A percentile compares a stretch with the other conserved stretches of the same genome.
These are phyloP conservation scores for Actinomortierella wolfii DNA, from an alignment of 371 early-diverging fungal species.

Conservation along the genomic window DNA sequence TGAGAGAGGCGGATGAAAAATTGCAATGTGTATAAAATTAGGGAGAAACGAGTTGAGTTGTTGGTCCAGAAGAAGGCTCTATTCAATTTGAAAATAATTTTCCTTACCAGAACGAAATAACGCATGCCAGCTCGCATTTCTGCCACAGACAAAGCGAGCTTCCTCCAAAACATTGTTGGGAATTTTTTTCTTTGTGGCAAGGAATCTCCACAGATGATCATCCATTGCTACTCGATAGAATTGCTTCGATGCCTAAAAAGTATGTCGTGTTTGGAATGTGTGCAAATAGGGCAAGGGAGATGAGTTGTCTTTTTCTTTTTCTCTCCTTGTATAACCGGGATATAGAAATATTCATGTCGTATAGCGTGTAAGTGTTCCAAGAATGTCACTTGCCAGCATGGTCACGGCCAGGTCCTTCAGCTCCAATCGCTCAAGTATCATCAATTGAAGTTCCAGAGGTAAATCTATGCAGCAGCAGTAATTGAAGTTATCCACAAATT, in stretches of 20 bases:
- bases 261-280: too few relatives aligned
- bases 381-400: conserved; percentile 16
- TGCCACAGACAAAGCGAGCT: conserved; percentile 4
- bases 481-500: too few relatives aligned
- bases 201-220: conserved; percentile 27
- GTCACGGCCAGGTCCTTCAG: conserved; percentile 14
- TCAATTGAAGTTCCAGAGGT: conserved; percentile 27
- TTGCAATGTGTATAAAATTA: not conserved
- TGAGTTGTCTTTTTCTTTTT: too few relatives aligned
- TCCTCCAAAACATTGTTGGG: conserved; percentile 10
- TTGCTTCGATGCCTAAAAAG: conserved; percentile 18
- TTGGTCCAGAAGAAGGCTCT: too few relatives aligned
- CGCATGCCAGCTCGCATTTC: not conserved
- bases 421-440: conserved; percentile 15
- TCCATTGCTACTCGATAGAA: conserved; percentile 23
- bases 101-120: not conserved
- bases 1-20: not conserved
- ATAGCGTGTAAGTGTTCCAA: not conserved
- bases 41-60: too few relatives aligned
- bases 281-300: too few relatives aligned
- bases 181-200: conserved; percentile 3
- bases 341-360: not conserved
- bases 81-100: not conserved
- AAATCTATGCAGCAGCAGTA: conserved; percentile 14
- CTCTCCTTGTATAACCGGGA: not conserved